A percentile compares a stretch with the other conserved stretches of the same genome.
phyloP scores from a whole-genome alignment of 2,329 filamentous ascomycete species.

The Cladophialophora carrionii region DNA sequence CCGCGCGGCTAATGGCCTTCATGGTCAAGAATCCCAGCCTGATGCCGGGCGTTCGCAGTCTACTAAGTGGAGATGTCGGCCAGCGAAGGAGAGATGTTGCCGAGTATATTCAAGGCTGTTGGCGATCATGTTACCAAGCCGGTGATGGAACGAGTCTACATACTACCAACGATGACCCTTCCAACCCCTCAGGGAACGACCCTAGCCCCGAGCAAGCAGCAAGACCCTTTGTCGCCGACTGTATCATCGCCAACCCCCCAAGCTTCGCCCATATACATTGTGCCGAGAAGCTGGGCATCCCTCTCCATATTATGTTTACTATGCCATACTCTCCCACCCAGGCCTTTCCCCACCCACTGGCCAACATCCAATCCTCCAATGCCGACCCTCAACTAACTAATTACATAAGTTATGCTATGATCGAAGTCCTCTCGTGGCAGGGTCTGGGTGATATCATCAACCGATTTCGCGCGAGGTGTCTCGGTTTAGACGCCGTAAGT shows the following conservation, averaged over 20 bases:
- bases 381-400: constrained; percentile 75
- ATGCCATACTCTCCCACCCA: constrained; percentile 90
- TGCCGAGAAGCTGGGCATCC: constrained; percentile 75
- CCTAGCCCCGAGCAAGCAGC: constrained; percentile 48
- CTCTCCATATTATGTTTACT: constrained; percentile 86
- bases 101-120: constrained; percentile 78
- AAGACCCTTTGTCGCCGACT: constrained; percentile 78
- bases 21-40: constrained; percentile 88
- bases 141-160: constrained; percentile 60
- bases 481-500: constrained; percentile 76
- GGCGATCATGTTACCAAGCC: constrained; percentile 54
- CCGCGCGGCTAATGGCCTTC: constrained; percentile 76
- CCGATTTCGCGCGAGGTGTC: constrained; percentile 71
- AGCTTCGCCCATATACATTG: constrained; percentile 78
- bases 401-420: constrained; percentile 77
- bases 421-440: constrained; percentile 92
- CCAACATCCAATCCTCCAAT: constrained; percentile 75
- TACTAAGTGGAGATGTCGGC: constrained; percentile 75
- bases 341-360: constrained; percentile 81
- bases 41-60: constrained; percentile 76
- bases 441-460: constrained; percentile 90
- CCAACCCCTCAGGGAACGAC: not conserved
- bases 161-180: constrained; percentile 43
- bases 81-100: constrained; percentile 74
- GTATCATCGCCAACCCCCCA: constrained; percentile 80